Base-by-base conservation (phyloP, 192 early-diverging fungal species). In the Mortierella antarctica region DNA sequence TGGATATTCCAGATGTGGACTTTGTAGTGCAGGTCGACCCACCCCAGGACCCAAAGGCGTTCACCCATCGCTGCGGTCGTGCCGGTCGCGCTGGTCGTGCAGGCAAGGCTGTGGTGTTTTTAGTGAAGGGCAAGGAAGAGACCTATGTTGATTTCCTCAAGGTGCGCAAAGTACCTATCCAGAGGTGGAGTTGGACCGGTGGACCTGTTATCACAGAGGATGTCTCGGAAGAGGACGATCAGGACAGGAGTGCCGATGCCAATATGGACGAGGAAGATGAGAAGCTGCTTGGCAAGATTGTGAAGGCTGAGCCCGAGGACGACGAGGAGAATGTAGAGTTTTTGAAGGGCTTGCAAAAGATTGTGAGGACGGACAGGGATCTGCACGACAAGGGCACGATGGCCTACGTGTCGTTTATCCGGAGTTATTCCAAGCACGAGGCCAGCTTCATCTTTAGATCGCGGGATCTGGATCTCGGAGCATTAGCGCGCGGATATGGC, bases 1-100 rank as follows among this genome's bases (percentile, higher is more conserved):
- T 99, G 53, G 98, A 99, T 83, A 92, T 98, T 65, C 96, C 97
- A 0, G 95, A 97, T 83, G 95, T 99, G 0, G 98, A 98, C 64
- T 93, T 88, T 70, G 96, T 99, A 2, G 87, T 98, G 44, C 98
- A 99, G 80, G 91, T 93, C 49, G 98, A 99, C 73, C 93, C 98
- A 12, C 97, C 97, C 3, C 95, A 96, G 62, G 97, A 99, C 65
- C 97, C 97, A 7, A 97, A 97, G 84, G 90, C 91, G 9, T 99
- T 99, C 83, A 87, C 96, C 1, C 98, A 99, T 85, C 88, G 98
- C 6, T 97, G 96, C 74, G 98, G 98, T 10, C 91, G 98, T 60
- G 96, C 97, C 1, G 98, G 94, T 12, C 84, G 98, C 31, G 91
- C 93, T 20, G 98, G 98, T 4, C 88, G 93, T 13, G 83, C 88